Evolutionary conservation across 2,329 filamentous ascomycete species (phyloP).

Genomic region (Xylaria sp.): DNA sequence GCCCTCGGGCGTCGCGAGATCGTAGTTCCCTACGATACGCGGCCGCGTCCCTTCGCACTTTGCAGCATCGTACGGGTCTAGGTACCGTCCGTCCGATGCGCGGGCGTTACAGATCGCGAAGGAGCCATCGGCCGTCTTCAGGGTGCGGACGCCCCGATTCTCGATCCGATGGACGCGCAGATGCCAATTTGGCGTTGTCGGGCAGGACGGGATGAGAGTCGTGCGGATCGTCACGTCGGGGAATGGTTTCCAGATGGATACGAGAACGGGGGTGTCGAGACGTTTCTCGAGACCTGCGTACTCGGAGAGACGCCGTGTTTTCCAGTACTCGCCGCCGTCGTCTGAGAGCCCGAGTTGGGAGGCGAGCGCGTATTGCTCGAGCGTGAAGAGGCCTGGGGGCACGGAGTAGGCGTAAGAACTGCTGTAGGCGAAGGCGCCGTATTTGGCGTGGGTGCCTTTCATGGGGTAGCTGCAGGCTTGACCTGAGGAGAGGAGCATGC

Average conservation of each 20-base stretch:
- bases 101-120: conserved; percentile 62
- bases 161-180: conserved; percentile 58
- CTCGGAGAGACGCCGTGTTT: conserved; percentile 63
- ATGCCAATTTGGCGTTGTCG: conserved; percentile 62
- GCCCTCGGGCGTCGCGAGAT: conserved; percentile 48
- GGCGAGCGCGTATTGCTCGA: conserved; percentile 72
- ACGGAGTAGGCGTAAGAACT: conserved; percentile 73
- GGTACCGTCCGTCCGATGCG: conserved; percentile 42
- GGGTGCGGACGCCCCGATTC: conserved; percentile 45
- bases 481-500: conserved; percentile 68
- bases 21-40: conserved; percentile 56
- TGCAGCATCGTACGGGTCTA: conserved; percentile 44
- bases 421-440: conserved; percentile 73
- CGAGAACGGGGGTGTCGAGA: conserved; percentile 42
- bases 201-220: conserved; percentile 57
- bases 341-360: conserved; percentile 72
- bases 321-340: conserved; percentile 74
- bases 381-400: conserved; percentile 66
- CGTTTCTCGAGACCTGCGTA: conserved; percentile 57
- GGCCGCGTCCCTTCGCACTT: conserved; percentile 48
- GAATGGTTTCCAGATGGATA: conserved; percentile 67
- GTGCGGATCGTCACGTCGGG: conserved; percentile 61
- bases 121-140: conserved; percentile 68
- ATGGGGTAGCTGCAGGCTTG: conserved; percentile 80
- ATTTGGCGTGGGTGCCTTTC: conserved; percentile 76